phyloP scores from a whole-genome alignment of 2,329 filamentous ascomycete species.

The Capronia epimyces region DNA sequence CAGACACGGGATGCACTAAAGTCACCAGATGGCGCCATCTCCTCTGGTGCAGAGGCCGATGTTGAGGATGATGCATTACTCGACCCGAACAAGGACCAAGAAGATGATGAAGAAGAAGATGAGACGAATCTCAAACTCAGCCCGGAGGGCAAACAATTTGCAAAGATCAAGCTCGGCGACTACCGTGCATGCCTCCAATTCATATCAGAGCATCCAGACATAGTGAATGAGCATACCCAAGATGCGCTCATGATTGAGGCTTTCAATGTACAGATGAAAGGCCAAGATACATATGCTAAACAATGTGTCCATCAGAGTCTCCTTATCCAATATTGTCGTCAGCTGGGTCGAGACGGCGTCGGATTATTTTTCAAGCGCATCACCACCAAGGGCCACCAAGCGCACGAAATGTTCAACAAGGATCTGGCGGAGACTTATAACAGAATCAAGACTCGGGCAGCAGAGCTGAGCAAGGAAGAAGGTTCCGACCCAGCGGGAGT shows the following conservation, averaged over 20 bases:
- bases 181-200: constrained; percentile 70
- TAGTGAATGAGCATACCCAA: constrained; percentile 78
- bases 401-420: constrained; percentile 82
- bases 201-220: constrained; percentile 68
- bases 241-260: constrained; percentile 87
- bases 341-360: constrained; percentile 81
- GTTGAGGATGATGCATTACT: constrained; percentile 48
- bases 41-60: constrained; percentile 58
- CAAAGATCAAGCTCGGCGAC: constrained; percentile 68
- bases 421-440: constrained; percentile 86
- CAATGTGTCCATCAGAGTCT: constrained; percentile 92
- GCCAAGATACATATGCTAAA: constrained; percentile 67
- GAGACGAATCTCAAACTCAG: constrained; percentile 72
- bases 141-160: constrained; percentile 72
- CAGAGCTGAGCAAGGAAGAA: constrained; percentile 62
- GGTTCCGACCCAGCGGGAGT: constrained; percentile 58
- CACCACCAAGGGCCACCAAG: constrained; percentile 81
- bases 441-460: constrained; percentile 70
- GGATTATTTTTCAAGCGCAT: constrained; percentile 94
- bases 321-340: constrained; percentile 88
- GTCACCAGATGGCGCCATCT: constrained; percentile 42
- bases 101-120: constrained; percentile 51
- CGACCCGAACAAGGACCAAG: constrained; percentile 18
- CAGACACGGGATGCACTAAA: constrained; percentile 35
- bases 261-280: constrained; percentile 78